A percentile compares a stretch with the other conserved stretches of the same genome.
These are phyloP conservation scores for Trichoderma hamatum DNA, from an alignment of 2,329 filamentous ascomycete genomes.

Conservation along the genomic window DNA sequence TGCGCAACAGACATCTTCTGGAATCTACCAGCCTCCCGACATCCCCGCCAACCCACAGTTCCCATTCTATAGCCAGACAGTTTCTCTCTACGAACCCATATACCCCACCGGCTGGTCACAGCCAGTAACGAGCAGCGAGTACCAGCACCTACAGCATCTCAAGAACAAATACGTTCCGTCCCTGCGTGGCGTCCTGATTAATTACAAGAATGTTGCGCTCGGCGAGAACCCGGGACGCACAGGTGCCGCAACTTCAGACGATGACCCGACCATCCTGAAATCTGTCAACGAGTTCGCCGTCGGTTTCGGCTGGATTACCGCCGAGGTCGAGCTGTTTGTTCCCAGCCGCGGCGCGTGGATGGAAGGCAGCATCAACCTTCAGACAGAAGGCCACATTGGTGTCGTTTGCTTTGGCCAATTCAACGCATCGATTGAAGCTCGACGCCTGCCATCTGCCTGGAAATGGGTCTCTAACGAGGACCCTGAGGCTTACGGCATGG, in stretches of 20 bases:
- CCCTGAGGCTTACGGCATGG: slow-evolving; percentile 45
- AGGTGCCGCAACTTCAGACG: slow-evolving; percentile 52
- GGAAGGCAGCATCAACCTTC: slow-evolving; percentile 80
- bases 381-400: slow-evolving; percentile 86
- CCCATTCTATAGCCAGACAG: slow-evolving; percentile 77
- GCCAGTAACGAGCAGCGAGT: slow-evolving; percentile 70
- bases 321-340: slow-evolving; percentile 81
- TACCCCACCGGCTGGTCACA: slow-evolving; percentile 70
- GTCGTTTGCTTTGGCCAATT: slow-evolving; percentile 90
- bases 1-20: slow-evolving; percentile 36
- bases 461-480: slow-evolving; percentile 68
- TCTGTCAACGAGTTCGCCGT: slow-evolving; percentile 82
- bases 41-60: slow-evolving; percentile 53
- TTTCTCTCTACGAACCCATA: slow-evolving; percentile 78
- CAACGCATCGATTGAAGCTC: slow-evolving; percentile 82
- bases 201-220: slow-evolving; percentile 70
- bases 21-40: slow-evolving; percentile 44
- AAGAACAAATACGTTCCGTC: slow-evolving; percentile 76
- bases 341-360: slow-evolving; percentile 74
- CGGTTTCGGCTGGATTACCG: slow-evolving; percentile 85
- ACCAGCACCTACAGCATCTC: slow-evolving; percentile 74
- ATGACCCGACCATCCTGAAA: slow-evolving; percentile 50
- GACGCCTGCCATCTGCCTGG: slow-evolving; percentile 77
- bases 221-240: slow-evolving; percentile 59
- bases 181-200: slow-evolving; percentile 73